Conservation (phyloP, 805 yeast species). For the Isabelozyma pseudorhagii region DNA sequence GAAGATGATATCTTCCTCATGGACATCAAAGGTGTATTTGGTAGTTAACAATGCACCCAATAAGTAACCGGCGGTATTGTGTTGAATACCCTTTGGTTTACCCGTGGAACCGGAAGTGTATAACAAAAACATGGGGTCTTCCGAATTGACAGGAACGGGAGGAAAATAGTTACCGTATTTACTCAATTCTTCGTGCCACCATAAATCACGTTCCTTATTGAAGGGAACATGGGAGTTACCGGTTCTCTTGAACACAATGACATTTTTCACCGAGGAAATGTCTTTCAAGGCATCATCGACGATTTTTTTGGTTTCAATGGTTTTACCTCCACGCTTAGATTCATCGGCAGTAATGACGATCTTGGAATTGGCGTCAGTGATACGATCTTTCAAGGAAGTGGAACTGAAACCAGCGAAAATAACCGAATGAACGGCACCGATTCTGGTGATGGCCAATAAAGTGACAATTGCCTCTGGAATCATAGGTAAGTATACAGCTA, state of each 20-base stretch:
- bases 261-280: constrained; percentile 74
- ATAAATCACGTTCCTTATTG: constrained; percentile 77
- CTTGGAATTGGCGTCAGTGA: constrained; percentile 80
- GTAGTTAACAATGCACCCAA: constrained; percentile 91
- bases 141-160: constrained; percentile 82
- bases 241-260: constrained; percentile 85
- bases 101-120: constrained; percentile 99
- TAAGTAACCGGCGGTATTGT: constrained; percentile 90
- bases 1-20: constrained; percentile 80
- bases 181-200: constrained; percentile 91
- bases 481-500: constrained; percentile 96
- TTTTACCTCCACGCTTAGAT: constrained; percentile 93
- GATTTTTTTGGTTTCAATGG: constrained; percentile 86
- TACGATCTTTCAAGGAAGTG: constrained; percentile 88
- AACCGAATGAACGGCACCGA: constrained; percentile 96
- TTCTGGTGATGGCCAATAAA: constrained; percentile 87
- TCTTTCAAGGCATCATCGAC: constrained; percentile 89
- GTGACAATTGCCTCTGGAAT: constrained; percentile 94
- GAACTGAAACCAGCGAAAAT: constrained; percentile 96
- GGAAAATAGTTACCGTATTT: constrained; percentile 84
- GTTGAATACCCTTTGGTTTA: constrained; percentile 97
- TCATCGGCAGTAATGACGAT: constrained; percentile 93
- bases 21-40: constrained; percentile 90
- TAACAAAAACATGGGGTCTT: constrained; percentile 92
- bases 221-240: constrained; percentile 71